Conservation (phyloP, 768 basidiomycete genomes). For the Phallus indusiatus region DNA sequence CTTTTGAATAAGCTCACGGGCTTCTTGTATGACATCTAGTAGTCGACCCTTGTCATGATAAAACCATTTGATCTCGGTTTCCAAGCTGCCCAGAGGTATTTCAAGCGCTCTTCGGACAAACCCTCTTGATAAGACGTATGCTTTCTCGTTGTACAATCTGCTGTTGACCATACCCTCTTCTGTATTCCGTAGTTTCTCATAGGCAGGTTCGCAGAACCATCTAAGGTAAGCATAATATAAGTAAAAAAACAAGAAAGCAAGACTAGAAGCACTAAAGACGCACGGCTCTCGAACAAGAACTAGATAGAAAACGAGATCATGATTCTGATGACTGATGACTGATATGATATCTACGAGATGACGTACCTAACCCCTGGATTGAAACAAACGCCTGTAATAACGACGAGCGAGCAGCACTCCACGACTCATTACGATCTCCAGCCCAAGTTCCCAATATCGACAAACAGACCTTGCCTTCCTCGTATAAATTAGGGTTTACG, state of each 20-base stretch:
- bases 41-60: slow-evolving; percentile 60
- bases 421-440: slow-evolving; percentile 80
- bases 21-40: slow-evolving; percentile 56
- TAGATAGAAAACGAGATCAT: slow-evolving; percentile 19
- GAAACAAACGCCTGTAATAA: slow-evolving; percentile 88
- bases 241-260: neutral
- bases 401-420: slow-evolving; percentile 78
- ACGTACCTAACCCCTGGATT: slow-evolving; percentile 65
- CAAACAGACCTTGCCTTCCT: slow-evolving; percentile 90
- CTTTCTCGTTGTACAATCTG: slow-evolving; percentile 88
- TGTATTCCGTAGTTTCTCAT: slow-evolving; percentile 85
- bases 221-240: slow-evolving; percentile 26
- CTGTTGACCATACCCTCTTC: slow-evolving; percentile 86
- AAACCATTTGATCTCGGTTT: slow-evolving; percentile 61
- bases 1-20: slow-evolving; percentile 55
- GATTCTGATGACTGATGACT: neutral
- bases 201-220: slow-evolving; percentile 90
- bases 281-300: slow-evolving; percentile 90
- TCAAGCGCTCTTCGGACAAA: slow-evolving; percentile 88
- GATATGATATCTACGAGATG: slow-evolving; percentile 47
- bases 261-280: slow-evolving; percentile 23
- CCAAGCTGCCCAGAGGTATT: slow-evolving; percentile 61
- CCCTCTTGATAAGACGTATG: slow-evolving; percentile 80
- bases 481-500: slow-evolving; percentile 82
- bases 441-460: slow-evolving; percentile 90